Evolutionary conservation across 371 early-diverging fungal species (phyloP), one percentile per base, ranked within the genome.

Genomic region (Mucor racemosus): DNA sequence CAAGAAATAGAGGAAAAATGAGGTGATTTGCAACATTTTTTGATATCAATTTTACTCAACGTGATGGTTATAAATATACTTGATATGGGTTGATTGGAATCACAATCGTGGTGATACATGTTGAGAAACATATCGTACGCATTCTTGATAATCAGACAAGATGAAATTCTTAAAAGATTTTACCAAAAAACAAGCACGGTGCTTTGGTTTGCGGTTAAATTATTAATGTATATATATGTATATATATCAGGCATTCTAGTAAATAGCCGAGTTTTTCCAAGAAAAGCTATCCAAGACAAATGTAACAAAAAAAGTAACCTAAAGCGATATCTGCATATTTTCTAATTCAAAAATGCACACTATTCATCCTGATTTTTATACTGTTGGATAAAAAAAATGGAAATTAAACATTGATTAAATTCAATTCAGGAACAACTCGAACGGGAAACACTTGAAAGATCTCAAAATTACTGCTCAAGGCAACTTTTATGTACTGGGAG

Each of bases 361-460:
- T 3, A 26, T 26, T 26, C 3, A 26, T 26, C 26, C 26, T 26
- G 26, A 26, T 26, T 26, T 26, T 26, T 26, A 26, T 38, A 11
- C 38, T 13, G 14, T 26, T 26, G 31, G 31, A 53, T 53, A 53
- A 53, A 53, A 9, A 26, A 14, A 5, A 10, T 14, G 0, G 4
- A 53, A 7, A 53, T 7, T 31, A 41, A 1, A 11, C 15, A 10
- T 53, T 53, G 11, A 14, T 53, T 53, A 53, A 31, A 13, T 26
- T 53, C 9, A 5, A 53, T 53, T 31, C 53, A 53, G 53, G 53
- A 53, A 53, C 53, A 53, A 53, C 14, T 31, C 21, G 26, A 53
- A 53, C 53, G 53, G 53, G 53, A 53, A 53, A 53, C 14, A 13
- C 26, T 31, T 53, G 53, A 53, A 53, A 31, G 31, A 31, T 2